A percentile compares a stretch with the other conserved stretches of the same genome.
Evolutionary conservation across 441 rosid species (phyloP).

Genomic region (Bocquillonia castaneifolia): DNA sequence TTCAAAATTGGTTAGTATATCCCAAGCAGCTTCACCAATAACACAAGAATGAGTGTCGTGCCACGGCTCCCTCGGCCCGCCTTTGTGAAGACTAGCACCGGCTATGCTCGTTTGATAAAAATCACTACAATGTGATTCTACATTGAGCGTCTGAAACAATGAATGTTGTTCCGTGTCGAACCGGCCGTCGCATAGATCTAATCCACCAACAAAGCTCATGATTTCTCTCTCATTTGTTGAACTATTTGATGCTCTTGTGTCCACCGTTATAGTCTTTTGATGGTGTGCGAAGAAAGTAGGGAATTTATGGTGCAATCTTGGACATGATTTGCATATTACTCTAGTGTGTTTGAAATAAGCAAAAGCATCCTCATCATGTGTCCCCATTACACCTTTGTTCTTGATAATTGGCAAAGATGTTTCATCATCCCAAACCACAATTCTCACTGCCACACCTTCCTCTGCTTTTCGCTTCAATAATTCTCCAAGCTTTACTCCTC

Average conservation of each 20-base stretch:
- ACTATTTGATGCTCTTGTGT: slow-evolving; percentile 29
- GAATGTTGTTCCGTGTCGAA: slow-evolving; percentile 79
- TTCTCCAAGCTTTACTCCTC: slow-evolving; percentile 66
- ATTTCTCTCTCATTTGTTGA: slow-evolving; percentile 47
- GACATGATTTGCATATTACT: slow-evolving; percentile 67
- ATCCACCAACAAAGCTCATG: slow-evolving; percentile 75
- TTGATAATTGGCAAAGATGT: slow-evolving; percentile 71
- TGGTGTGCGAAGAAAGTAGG: slow-evolving; percentile 84
- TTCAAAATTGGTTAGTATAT: slow-evolving; percentile 63
- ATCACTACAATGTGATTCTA: slow-evolving; percentile 39
- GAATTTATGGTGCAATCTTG: slow-evolving; percentile 62
- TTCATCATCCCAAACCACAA: slow-evolving; percentile 83
- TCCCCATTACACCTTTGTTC: slow-evolving; percentile 77
- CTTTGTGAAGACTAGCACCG: slow-evolving; percentile 62
- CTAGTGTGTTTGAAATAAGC: slow-evolving; percentile 63
- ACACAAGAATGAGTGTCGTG: slow-evolving; percentile 72
- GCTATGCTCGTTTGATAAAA: slow-evolving; percentile 68
- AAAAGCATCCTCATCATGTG: slow-evolving; percentile 65
- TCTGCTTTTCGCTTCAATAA: slow-evolving; percentile 61
- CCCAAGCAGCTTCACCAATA: slow-evolving; percentile 71
- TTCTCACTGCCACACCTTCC: slow-evolving; percentile 80
- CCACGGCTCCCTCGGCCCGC: slow-evolving; percentile 96
- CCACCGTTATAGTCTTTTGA: slow-evolving; percentile 74
- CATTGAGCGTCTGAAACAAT: slow-evolving; percentile 54
- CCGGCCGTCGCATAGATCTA: slow-evolving; percentile 80